Evolutionary conservation across 352 stramenopile species (phyloP), one percentile per base, ranked within the genome.

Genomic region (Lagenidium sp.): DNA sequence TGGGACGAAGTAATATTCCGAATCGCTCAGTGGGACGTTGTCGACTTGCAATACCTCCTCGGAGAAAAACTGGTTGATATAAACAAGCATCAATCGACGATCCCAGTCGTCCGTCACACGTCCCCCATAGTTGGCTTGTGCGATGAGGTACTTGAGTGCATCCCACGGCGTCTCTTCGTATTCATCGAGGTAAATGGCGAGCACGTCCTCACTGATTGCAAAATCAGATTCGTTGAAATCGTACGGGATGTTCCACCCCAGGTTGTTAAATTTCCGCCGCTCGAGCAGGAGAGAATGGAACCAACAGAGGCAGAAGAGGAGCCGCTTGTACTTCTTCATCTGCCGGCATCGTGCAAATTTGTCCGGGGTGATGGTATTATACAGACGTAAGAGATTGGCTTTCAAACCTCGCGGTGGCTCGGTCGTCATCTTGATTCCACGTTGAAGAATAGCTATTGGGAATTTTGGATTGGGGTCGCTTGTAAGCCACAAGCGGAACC

Each of bases 201-300:
- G 60, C 21, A 98, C 84, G 50, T 98, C 91, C 42, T 98, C 88
- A 44, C 86, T 98, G 53, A 98, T 98, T 13, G 82, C 74, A 66
- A 97, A 98, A 65, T 98, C 94, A 4, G 84, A 93, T 50, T 98
- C 92, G 55, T 98, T 98, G 44, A 98, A 98, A 41, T 97, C 94
- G 68, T 98, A 98, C 18, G 93, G 94, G 19, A 98, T 97, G 58
- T 98, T 98, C 87, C 95, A 98, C 6, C 94, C 94, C 1, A 98
- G 68, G 23, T 95, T 92, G 55, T 97, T 97, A 50, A 98, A 98
- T 50, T 98, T 98, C 41, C 94, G 78, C 3, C 94, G 77, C 60
- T 98, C 94, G 1, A 98, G 71, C 11, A 98, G 55, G 2, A 97
- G 60, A 20, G 94, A 87, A 63, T 98, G 94, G 68, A 98, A 98